phyloP scores from a whole-genome alignment of 2,329 filamentous ascomycete species.

The Knufia petricola region DNA sequence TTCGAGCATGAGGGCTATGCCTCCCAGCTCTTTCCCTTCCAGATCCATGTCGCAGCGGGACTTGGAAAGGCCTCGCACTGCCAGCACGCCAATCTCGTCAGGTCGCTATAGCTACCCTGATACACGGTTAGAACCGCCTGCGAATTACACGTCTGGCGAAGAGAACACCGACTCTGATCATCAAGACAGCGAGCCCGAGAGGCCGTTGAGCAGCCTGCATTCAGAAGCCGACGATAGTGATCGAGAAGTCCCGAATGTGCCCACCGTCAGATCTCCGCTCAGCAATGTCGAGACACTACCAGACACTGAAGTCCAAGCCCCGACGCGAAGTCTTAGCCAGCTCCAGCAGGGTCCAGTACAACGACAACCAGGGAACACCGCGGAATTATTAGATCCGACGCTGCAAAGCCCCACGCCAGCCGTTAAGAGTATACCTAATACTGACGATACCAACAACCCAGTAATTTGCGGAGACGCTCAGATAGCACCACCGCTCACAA shows the following conservation, averaged over 20 bases:
- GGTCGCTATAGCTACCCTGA: slow-evolving; percentile 6
- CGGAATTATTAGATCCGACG: too few species aligned
- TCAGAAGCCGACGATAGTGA: slow-evolving; percentile 7
- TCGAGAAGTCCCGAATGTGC: neutral
- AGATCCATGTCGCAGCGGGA: neutral
- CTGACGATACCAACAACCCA: too few species aligned
- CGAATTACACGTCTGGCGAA: slow-evolving; percentile 7
- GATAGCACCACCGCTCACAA: too few species aligned
- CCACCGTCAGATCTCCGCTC: slow-evolving; percentile 6
- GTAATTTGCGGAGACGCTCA: neutral
- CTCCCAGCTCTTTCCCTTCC: slow-evolving; percentile 6
- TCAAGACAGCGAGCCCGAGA: slow-evolving; percentile 6
- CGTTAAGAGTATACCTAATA: too few species aligned
- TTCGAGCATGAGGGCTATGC: slow-evolving; percentile 17
- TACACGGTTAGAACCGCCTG: slow-evolving; percentile 2
- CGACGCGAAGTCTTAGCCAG: neutral
- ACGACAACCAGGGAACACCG: neutral
- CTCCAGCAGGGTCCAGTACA: neutral
- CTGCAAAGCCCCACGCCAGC: too few species aligned
- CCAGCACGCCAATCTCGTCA: slow-evolving; percentile 2
- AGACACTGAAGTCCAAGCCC: neutral
- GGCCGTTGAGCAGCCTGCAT: slow-evolving; percentile 1
- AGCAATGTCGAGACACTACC: slow-evolving; percentile 3
- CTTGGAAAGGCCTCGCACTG: slow-evolving; percentile 5
- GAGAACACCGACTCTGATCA: slow-evolving; percentile 8